Base-by-base conservation (phyloP, 164 flowering plant species). In the Paratinospora sagittata region DNA sequence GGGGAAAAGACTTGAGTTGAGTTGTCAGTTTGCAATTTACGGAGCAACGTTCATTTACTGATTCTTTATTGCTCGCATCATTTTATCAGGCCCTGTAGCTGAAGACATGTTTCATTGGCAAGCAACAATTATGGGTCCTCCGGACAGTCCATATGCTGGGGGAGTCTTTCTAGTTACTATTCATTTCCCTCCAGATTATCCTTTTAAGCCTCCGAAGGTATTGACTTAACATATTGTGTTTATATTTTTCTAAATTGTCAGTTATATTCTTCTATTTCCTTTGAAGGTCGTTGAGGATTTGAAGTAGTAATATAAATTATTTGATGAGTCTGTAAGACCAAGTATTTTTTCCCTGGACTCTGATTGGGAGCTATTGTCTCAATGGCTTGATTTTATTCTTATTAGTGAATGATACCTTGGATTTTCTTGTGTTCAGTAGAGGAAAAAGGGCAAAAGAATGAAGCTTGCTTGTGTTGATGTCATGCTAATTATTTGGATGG, bases 171-270 rank as follows among this genome's bases (percentile, higher is more conserved):
- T n/a, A n/a, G n/a, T n/a, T n/a, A n/a, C n/a, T n/a, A n/a, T n/a
- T n/a, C n/a, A n/a, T n/a, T n/a, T n/a, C n/a, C n/a, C n/a, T n/a
- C n/a, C n/a, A n/a, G n/a, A n/a, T n/a, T n/a, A n/a, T n/a, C n/a
- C n/a, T n/a, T 86, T 86, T 76, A 86, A 86, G 73, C 90, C 90
- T 66, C 90, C 90, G 0, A 86, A 86, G 90, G 90, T 86, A 77
- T 49, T 52, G 58, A 8, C 2, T 23, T 11, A 30, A n/a, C 19
- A 52, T 52, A 21, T 52, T 4, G 19, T 13, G n/a, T 10, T 52
- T 52, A 17, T 52, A 10, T 17, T 16, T 52, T 52, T 17, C 4
- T 52, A 13, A 17, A 16, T 17, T 52, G 16, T 52, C 58, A 6
- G 19, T 52, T 21, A 16, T 16, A 52, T 14, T 52, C 19, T 52